Conservation (phyloP, 2,329 filamentous ascomycete genomes). For the Cordyceps cicadae region DNA sequence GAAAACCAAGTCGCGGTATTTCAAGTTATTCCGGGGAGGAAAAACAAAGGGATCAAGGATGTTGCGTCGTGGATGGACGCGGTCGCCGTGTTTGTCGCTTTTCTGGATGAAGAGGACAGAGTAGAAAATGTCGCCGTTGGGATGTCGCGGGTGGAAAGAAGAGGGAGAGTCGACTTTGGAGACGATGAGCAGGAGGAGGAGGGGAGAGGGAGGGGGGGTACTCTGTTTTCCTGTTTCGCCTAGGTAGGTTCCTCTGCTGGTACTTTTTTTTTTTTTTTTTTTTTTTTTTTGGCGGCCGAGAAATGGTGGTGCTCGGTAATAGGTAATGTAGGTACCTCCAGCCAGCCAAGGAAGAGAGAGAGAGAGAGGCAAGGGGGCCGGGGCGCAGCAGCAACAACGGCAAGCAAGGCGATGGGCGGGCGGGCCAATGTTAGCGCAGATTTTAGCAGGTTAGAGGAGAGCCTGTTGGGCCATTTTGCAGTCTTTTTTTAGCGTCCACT, state of each 20-base stretch:
- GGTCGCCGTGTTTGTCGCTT: conserved; percentile 4
- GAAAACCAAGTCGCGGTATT: background rate
- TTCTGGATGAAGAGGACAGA: background rate
- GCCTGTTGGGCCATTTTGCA: too few relatives aligned
- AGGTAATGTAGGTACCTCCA: background rate
- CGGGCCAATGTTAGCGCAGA: too few relatives aligned
- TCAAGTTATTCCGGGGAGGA: background rate
- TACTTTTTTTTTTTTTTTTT: background rate
- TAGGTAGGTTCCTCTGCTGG: background rate
- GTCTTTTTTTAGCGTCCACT: too few relatives aligned
- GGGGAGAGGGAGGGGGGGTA: background rate
- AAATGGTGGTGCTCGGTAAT: background rate
- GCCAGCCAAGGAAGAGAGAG: background rate
- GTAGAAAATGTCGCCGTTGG: conserved; percentile 1
- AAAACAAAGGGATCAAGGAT: background rate
- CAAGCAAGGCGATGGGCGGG: background rate
- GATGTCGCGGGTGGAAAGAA: conserved; percentile 7
- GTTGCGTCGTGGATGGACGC: background rate
- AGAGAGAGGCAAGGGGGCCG: background rate
- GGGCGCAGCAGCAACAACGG: background rate
- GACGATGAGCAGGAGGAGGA: background rate
- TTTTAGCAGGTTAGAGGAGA: too few relatives aligned
- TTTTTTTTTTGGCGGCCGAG: background rate
- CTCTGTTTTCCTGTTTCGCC: background rate
- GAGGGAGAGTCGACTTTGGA: background rate